Percentiles rank a stretch among this genome's conserved stretches.
Evolutionary conservation across 208 protist species (phyloP).

Genomic region (Acanthamoeba quina): DNA sequence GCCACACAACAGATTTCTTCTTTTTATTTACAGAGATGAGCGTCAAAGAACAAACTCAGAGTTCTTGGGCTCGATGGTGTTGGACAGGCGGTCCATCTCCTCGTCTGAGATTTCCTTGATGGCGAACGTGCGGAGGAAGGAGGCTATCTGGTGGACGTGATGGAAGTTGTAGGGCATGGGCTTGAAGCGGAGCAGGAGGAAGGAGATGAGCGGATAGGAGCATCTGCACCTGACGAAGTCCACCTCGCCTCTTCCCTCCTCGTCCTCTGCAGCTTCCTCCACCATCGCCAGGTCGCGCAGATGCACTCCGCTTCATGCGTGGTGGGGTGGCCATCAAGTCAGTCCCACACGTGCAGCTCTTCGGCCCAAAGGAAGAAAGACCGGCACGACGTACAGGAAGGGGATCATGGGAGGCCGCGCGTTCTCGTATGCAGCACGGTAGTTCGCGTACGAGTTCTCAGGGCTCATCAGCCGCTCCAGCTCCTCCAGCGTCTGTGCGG

Average conservation of each 20-base stretch:
- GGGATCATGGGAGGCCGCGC: conserved; percentile 1
- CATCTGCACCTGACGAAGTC: neutral
- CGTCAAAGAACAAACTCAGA: neutral
- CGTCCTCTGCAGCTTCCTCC: conserved; percentile 12
- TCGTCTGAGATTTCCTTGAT: conserved; percentile 41
- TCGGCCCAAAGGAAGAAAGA: too few species aligned
- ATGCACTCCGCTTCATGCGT: conserved; percentile 44
- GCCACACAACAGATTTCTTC: too few species aligned
- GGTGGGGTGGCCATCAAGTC: too few species aligned
- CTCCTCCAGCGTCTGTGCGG: conserved; percentile 28
- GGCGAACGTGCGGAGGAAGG: conserved; percentile 10
- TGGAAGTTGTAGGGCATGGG: conserved; percentile 59
- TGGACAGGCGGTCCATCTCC: neutral
- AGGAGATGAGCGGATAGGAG: neutral
- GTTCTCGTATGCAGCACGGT: neutral
- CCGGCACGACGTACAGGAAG: conserved; percentile 14
- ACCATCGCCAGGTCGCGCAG: conserved; percentile 54
- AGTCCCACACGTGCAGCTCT: too few species aligned
- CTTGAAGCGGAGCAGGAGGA: neutral
- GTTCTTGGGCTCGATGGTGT: conserved; percentile 49
- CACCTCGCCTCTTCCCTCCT: neutral
- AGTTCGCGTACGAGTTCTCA: conserved; percentile 64
- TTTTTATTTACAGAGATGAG: neutral
- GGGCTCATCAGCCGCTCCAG: conserved; percentile 45
- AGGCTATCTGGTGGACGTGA: conserved; percentile 58